Conservation (phyloP, 371 early-diverging fungal species). For the Mucor circinelloides region DNA sequence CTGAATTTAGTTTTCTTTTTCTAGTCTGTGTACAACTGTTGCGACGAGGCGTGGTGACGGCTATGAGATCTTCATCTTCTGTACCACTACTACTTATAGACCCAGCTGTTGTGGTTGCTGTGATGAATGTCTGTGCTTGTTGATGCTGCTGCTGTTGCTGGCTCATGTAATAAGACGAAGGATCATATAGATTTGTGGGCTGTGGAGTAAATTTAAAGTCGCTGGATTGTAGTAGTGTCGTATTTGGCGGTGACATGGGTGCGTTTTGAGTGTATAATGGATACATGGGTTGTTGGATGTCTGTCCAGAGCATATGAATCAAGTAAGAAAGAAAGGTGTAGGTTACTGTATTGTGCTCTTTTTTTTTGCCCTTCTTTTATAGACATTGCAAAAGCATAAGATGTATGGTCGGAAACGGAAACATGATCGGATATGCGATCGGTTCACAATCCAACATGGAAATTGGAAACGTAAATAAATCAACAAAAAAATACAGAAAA, state of each 20-base stretch:
- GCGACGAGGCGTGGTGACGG: not conserved
- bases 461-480: not conserved
- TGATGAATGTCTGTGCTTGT: not conserved
- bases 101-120: not conserved
- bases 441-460: slow-evolving; percentile 4
- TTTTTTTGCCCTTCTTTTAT: not conserved
- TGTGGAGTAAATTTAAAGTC: slow-evolving; percentile 2
- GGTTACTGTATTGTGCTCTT: not conserved
- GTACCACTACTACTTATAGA: not conserved
- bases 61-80: not conserved
- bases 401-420: slow-evolving; percentile 2
- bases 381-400: not conserved
- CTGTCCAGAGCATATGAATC: slow-evolving; percentile 12
- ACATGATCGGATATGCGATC: slow-evolving; percentile 13
- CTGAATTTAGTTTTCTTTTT: not conserved
- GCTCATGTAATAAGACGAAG: not conserved
- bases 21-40: not conserved
- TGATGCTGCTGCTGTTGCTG: not conserved
- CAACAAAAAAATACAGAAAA: not conserved
- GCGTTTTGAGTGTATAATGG: not conserved
- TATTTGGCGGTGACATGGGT: not conserved
- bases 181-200: not conserved
- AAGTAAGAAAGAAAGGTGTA: not conserved
- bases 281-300: slow-evolving; percentile 16
- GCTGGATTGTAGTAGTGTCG: not conserved